Percentiles rank a stretch among this genome's conserved stretches.
Conservation (phyloP, 2,329 filamentous ascomycete genomes). For the Orbilia oligospora region DNA sequence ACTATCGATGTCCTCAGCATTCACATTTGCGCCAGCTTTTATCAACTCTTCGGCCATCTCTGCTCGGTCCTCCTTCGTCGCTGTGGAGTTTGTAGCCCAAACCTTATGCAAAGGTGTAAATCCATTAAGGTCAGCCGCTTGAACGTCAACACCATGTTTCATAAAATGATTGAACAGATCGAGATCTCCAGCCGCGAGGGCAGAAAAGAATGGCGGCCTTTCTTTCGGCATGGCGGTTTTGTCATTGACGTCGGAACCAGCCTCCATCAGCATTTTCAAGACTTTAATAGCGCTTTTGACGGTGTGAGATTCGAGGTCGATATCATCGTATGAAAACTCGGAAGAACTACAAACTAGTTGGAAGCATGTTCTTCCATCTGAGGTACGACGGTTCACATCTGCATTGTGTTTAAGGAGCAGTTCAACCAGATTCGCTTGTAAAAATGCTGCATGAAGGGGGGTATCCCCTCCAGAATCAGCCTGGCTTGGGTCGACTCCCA, state of each 20-base stretch:
- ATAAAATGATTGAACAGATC: constrained; percentile 50
- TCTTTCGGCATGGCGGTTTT: constrained; percentile 32
- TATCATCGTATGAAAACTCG: constrained; percentile 26
- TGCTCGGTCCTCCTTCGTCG: constrained; percentile 30
- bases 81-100: constrained; percentile 29
- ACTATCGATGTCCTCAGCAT: constrained; percentile 60
- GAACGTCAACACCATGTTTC: constrained; percentile 38
- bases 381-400: constrained; percentile 15
- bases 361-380: constrained; percentile 26
- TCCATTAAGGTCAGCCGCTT: constrained; percentile 19
- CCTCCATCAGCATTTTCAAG: constrained; percentile 37
- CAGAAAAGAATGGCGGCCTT: constrained; percentile 34
- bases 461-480: constrained; percentile 40
- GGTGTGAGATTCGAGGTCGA: constrained; percentile 41
- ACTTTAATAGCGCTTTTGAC: constrained; percentile 27
- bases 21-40: constrained; percentile 46
- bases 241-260: constrained; percentile 53
- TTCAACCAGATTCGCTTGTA: constrained; percentile 35
- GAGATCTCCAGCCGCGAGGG: constrained; percentile 33
- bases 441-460: constrained; percentile 20
- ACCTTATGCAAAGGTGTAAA: constrained; percentile 42
- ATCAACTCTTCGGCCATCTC: constrained; percentile 53
- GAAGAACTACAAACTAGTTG: constrained; percentile 20
- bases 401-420: constrained; percentile 38
- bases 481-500: constrained; percentile 29